Conservation (phyloP, 176 grass and related monocot species). For the Phoenix roebelenii region DNA sequence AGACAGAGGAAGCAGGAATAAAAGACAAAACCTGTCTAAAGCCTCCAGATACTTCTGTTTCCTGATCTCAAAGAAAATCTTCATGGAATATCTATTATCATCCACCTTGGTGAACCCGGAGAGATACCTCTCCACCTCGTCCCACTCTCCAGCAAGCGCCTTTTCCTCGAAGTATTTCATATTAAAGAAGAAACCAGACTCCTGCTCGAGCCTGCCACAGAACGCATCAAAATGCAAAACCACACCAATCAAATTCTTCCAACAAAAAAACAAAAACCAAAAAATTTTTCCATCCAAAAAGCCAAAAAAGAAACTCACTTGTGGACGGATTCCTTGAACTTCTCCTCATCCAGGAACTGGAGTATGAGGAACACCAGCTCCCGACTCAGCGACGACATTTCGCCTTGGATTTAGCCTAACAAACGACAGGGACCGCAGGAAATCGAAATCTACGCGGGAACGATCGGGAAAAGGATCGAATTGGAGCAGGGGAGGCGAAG, state of each 20-base stretch:
- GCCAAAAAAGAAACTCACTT: constrained; percentile 33
- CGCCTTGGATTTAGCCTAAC: neutral
- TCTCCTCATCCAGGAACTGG: constrained; percentile 98
- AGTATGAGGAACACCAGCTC: constrained; percentile 99
- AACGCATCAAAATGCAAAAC: constrained; percentile 26
- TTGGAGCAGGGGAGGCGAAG: constrained; percentile 2
- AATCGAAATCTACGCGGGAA: constrained; percentile 9
- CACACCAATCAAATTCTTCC: constrained; percentile 7
- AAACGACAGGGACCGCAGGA: neutral
- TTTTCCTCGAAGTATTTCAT: constrained; percentile 96
- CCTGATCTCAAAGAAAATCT: constrained; percentile 99
- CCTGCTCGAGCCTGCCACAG: constrained; percentile 71
- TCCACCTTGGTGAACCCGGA: constrained; percentile 97
- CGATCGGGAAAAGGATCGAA: constrained; percentile 1
- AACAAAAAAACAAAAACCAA: neutral
- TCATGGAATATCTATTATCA: constrained; percentile 98
- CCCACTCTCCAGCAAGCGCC: constrained; percentile 81
- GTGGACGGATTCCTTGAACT: constrained; percentile 98
- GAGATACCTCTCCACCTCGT: constrained; percentile 92
- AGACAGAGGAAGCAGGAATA: neutral
- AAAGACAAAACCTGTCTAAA: constrained; percentile 62
- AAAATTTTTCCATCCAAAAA: neutral
- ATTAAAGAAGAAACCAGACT: constrained; percentile 90
- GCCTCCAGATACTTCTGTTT: constrained; percentile 99
- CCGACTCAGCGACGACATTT: constrained; percentile 89